Evolutionary conservation across 164 flowering plant species (phyloP).

Genomic region (Akebia trifoliata): DNA sequence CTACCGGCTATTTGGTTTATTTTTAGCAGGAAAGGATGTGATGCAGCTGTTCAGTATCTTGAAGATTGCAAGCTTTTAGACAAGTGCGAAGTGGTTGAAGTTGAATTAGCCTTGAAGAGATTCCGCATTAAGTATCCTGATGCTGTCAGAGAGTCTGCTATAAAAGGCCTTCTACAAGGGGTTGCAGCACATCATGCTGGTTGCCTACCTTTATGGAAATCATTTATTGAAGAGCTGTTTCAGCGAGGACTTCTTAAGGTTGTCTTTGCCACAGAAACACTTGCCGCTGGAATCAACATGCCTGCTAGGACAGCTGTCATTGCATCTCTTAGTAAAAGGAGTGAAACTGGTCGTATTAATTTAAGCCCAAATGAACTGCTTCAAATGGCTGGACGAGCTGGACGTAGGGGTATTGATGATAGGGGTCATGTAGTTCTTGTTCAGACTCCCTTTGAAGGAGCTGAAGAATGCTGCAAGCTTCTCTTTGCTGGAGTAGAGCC

Average conservation of each 20-base stretch:
- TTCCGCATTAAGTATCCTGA: constrained; percentile 77
- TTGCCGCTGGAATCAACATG: constrained; percentile 99
- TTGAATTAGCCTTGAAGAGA: constrained; percentile 75
- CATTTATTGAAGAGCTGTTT: constrained; percentile 87
- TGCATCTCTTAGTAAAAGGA: constrained; percentile 77
- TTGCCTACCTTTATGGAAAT: constrained; percentile 92
- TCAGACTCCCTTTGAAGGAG: constrained; percentile 90
- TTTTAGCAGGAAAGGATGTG: constrained; percentile 96
- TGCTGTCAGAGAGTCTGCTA: constrained; percentile 78
- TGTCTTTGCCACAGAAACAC: constrained; percentile 96
- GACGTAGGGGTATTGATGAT: constrained; percentile 91
- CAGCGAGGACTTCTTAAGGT: constrained; percentile 83
- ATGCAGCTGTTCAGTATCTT: constrained; percentile 87
- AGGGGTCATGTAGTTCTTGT: constrained; percentile 82
- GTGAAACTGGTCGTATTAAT: constrained; percentile 55
- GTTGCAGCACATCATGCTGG: constrained; percentile 99
- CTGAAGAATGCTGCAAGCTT: constrained; percentile 91
- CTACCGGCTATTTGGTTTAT: constrained; percentile 97
- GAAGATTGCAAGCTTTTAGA: constrained; percentile 71
- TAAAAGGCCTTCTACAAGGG: constrained; percentile 78
- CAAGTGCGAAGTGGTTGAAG: constrained; percentile 77
- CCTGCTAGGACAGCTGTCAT: constrained; percentile 95
- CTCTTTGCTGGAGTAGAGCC: constrained; percentile 86
- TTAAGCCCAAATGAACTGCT: constrained; percentile 81
- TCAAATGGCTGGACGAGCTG: constrained; percentile 99